Base-by-base conservation (phyloP, 306 rosid species). In the Vigna mungo region DNA sequence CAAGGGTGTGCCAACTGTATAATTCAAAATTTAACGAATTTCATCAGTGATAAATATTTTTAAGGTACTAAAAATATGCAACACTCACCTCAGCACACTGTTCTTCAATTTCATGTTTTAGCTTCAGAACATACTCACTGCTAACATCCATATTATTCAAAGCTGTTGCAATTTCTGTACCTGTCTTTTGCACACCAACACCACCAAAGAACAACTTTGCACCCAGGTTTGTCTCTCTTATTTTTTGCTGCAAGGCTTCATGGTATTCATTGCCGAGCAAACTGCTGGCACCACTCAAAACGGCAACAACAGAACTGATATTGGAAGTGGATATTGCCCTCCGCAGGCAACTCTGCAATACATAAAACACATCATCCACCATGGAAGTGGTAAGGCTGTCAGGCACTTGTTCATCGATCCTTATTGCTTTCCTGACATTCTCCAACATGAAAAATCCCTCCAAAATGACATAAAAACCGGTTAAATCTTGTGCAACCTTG, bases 401-500 rank as follows among this genome's bases (percentile, higher is more conserved):
- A 23, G 90, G 90, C 49, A 87, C 97, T 2, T 86, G 92, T 81
- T 95, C 99, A 71, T 92, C 97, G 18, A 95, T 95, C 85, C 79
- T 78, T 48, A 90, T 89, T 5, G 99, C 99, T 78, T 95, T 95
- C 84, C 97, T 89, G 54, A 89, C 97, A 84, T 91, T 95, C 86
- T 95, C 99, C 72, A 95, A 97, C 97, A 95, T 95, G 86, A 90
- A 95, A 74, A 92, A 95, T 18, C 99, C 99, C 80, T 95, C 99
- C 0, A 95, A 82, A 81, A 92, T 88, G 48, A 95, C 96, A 4
- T 92, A 95, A 80, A 92, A 94, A 61, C 97, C 98, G 0, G 97
- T 94, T 59, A 94, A 59, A 36, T 94, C 97, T 75, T 94, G 98
- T 13, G 85, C 89, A 41, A 87, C 97, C 82, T 92, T 94, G 86